Percentiles rank a stretch among this genome's conserved stretches.
phyloP scores from a whole-genome alignment of 2,329 filamentous ascomycete species.

The Talaromyces sp. region DNA sequence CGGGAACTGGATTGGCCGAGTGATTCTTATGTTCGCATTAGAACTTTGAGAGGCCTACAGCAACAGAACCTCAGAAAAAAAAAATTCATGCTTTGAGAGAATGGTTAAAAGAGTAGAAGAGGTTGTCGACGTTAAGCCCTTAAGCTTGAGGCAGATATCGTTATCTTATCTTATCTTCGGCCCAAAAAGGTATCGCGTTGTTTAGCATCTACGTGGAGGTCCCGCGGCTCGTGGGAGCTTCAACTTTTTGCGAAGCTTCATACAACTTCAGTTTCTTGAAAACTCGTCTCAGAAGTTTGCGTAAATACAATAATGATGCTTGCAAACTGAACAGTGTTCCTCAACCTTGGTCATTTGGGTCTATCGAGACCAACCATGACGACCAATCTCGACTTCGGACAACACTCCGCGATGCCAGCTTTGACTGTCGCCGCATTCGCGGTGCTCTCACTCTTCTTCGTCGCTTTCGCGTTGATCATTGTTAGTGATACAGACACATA shows the following conservation, averaged over 20 bases:
- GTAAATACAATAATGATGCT: not conserved
- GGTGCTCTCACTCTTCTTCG: conserved; percentile 1
- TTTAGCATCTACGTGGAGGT: not conserved
- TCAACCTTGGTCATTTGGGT: not conserved
- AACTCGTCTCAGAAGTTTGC: not conserved
- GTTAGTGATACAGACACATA: not conserved
- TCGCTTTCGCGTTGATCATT: conserved; percentile 2
- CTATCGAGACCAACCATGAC: not conserved
- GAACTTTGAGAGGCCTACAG: too few species aligned
- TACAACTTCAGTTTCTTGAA: not conserved
- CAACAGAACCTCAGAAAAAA: too few species aligned
- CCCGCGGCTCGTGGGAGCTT: not conserved
- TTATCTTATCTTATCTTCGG: not conserved
- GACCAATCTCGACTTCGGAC: not conserved
- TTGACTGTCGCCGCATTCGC: not conserved
- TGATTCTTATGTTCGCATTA: not conserved
- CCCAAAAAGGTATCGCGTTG: not conserved
- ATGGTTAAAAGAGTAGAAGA: too few species aligned
- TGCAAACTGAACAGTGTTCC: not conserved
- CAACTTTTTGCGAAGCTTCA: not conserved
- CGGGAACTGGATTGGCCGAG: not conserved
- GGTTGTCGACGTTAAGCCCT: not conserved
- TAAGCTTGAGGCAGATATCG: not conserved
- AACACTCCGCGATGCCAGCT: not conserved
- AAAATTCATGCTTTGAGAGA: too few species aligned